phyloP scores from a whole-genome alignment of 331 rosid species.

The Malus hybrid region DNA sequence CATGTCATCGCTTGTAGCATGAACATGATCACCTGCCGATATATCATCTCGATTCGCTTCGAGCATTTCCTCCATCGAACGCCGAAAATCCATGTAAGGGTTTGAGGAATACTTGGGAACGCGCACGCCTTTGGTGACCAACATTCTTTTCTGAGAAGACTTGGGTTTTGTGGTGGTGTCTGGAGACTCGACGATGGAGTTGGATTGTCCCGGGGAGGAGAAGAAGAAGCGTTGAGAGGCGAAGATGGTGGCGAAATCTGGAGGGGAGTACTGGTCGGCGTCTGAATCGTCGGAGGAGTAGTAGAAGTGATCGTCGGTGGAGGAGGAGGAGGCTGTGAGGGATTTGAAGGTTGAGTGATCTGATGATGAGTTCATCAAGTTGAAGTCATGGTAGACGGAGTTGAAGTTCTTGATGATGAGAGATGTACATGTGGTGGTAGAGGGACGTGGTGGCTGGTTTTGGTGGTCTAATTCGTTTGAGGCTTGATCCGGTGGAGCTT shows the following conservation, averaged over 20 bases:
- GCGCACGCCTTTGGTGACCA: conserved; percentile 32
- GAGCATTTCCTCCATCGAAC: conserved; percentile 86
- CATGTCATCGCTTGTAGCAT: conserved; percentile 29
- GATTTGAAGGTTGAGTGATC: conserved; percentile 21
- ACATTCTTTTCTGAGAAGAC: background rate
- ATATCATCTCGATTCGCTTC: conserved; percentile 26
- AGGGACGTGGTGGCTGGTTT: conserved; percentile 15
- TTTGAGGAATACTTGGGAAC: conserved; percentile 60
- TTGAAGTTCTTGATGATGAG: conserved; percentile 17
- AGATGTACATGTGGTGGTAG: conserved; percentile 11
- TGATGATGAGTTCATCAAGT: conserved; percentile 19
- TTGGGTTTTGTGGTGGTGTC: conserved; percentile 11
- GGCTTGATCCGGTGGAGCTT: conserved; percentile 16
- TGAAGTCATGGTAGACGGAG: conserved; percentile 2
- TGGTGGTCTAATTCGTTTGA: conserved; percentile 2
- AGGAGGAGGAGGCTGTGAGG: conserved; percentile 21
- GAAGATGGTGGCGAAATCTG: conserved; percentile 56
- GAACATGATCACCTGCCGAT: conserved; percentile 2
- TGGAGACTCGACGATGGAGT: conserved; percentile 64
- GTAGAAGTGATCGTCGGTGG: conserved; percentile 18
- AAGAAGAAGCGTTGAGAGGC: conserved; percentile 82
- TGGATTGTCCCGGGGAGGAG: conserved; percentile 86
- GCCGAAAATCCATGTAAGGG: conserved; percentile 66
- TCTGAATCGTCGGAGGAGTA: conserved; percentile 15
- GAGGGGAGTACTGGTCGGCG: conserved; percentile 27